Evolutionary conservation across 2,329 filamentous ascomycete genomes (phyloP).

Genomic region (Aspergillus fumigatus): DNA sequence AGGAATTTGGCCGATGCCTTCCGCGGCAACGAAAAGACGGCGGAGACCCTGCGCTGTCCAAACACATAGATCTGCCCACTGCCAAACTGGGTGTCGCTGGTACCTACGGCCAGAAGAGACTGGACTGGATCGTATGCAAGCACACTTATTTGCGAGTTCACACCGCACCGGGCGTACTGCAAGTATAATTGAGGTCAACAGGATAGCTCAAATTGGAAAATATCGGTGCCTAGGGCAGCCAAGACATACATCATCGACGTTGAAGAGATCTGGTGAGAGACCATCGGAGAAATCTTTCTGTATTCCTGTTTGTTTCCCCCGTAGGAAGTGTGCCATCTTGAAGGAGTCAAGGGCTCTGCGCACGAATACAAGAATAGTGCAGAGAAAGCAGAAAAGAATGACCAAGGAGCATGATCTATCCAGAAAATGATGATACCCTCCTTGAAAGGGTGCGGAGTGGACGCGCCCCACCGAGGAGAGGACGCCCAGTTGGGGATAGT

Average conservation of each 20-base stretch:
- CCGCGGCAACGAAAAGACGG: conserved; percentile 65
- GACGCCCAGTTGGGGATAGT: neutral
- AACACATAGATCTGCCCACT: conserved; percentile 85
- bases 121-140: conserved; percentile 91
- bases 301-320: conserved; percentile 90
- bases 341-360: neutral
- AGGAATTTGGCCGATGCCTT: conserved; percentile 70
- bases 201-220: conserved; percentile 8
- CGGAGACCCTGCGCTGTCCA: conserved; percentile 75
- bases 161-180: conserved; percentile 68
- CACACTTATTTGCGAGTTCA: conserved; percentile 71
- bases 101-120: conserved; percentile 87
- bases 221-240: conserved; percentile 23
- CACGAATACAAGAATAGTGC: conserved; percentile 1
- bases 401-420: conserved; percentile 13
- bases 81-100: conserved; percentile 79
- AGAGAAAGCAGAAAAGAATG: conserved; percentile 4
- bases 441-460: conserved; percentile 11
- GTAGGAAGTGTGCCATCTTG: conserved; percentile 77
- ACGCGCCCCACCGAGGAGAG: conserved; percentile 9
- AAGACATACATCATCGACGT: conserved; percentile 67
- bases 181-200: conserved; percentile 6
- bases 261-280: conserved; percentile 71
- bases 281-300: conserved; percentile 84
- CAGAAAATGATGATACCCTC: conserved; percentile 17